Evolutionary conservation across 805 yeast species (phyloP).

Genomic region (Saccharomycopsis synnaedendra): DNA sequence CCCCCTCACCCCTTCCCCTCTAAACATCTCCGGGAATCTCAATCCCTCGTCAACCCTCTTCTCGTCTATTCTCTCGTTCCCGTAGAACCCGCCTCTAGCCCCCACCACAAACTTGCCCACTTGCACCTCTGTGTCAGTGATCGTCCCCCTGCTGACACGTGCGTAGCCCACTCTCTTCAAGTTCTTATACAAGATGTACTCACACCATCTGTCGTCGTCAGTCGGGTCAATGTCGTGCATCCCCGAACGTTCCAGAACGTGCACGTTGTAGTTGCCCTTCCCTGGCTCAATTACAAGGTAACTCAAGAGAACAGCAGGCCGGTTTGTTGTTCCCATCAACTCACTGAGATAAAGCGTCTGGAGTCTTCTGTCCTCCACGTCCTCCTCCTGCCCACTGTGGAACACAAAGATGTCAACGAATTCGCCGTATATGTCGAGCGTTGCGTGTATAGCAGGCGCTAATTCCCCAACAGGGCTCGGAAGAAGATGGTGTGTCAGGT

Average conservation of each 20-base stretch:
- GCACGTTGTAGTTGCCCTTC: conserved; percentile 84
- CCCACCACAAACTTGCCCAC: conserved; percentile 70
- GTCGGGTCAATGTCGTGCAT: conserved; percentile 90
- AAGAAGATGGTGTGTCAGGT: conserved; percentile 80
- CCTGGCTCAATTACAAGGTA: conserved; percentile 83
- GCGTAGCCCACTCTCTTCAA: conserved; percentile 88
- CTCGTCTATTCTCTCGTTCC: conserved; percentile 47
- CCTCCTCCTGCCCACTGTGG: conserved; percentile 98
- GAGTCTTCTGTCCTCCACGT: conserved; percentile 80
- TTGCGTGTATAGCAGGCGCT: conserved; percentile 97
- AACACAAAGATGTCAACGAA: conserved; percentile 87
- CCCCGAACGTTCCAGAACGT: conserved; percentile 72
- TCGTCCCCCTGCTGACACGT: conserved; percentile 81
- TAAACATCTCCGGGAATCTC: conserved; percentile 68
- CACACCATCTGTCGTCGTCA: conserved; percentile 98
- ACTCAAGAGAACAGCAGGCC: conserved; percentile 81
- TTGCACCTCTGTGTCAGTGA: conserved; percentile 95
- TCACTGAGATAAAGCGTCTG: conserved; percentile 70
- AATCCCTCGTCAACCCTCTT: conserved; percentile 44
- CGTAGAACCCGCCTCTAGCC: conserved; percentile 34
- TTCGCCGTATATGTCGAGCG: conserved; percentile 82
- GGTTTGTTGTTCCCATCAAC: conserved; percentile 69
- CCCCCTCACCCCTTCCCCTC: conserved; percentile 88
- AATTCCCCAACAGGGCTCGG: conserved; percentile 98
- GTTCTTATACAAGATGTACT: conserved; percentile 82